Percentiles rank a stretch among this genome's conserved stretches.
phyloP scores from a whole-genome alignment of 306 rosid genomes.

The Casuarina cunninghamiana region DNA sequence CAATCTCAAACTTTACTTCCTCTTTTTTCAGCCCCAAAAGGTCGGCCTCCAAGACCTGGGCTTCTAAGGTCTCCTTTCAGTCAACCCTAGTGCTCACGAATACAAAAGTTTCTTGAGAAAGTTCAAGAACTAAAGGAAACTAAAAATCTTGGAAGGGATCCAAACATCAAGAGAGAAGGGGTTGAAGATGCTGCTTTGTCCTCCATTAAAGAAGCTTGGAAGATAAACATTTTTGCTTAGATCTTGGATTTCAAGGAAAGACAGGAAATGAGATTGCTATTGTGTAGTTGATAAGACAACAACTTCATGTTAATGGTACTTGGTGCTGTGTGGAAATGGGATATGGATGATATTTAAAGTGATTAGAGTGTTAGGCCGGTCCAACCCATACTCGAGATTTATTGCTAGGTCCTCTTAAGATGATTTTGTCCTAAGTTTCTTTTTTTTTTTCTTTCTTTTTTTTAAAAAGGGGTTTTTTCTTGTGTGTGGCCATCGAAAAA shows the following conservation, averaged over 20 bases:
- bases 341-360: too few relatives aligned
- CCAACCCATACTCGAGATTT: too few relatives aligned
- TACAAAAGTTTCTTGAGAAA: conserved; percentile 21
- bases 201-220: neutral
- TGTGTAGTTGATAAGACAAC: too few relatives aligned
- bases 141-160: neutral
- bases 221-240: neutral
- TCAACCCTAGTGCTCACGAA: neutral
- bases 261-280: too few relatives aligned
- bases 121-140: neutral
- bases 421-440: too few relatives aligned
- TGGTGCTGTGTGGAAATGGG: too few relatives aligned
- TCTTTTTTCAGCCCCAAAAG: conserved; percentile 19
- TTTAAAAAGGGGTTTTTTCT: too few relatives aligned
- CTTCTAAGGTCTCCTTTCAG: neutral
- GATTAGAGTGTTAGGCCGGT: too few relatives aligned
- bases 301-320: too few relatives aligned
- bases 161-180: neutral
- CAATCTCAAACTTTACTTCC: conserved; percentile 35
- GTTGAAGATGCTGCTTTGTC: neutral
- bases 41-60: neutral
- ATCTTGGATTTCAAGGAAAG: neutral
- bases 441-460: too few relatives aligned
- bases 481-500: too few relatives aligned
- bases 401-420: too few relatives aligned